Percentiles rank a stretch among this genome's conserved stretches.
phyloP scores from a whole-genome alignment of 1,284 basidiomycete genomes.

The Cryptococcus floricola region DNA sequence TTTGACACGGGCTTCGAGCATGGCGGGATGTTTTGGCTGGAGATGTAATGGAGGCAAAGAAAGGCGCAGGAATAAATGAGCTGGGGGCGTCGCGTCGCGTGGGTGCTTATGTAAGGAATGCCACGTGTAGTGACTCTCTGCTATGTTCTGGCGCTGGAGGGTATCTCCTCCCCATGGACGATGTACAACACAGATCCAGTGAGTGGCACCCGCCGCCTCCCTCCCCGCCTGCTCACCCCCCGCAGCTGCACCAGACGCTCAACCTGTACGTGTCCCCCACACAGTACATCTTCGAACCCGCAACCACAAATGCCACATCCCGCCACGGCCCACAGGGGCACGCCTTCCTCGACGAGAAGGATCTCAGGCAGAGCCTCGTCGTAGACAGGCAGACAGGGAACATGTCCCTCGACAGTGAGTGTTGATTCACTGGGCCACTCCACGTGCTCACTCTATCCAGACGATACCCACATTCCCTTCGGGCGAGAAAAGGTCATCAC shows the following conservation, averaged over 20 bases:
- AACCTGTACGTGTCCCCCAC: constrained; percentile 49
- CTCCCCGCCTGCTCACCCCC: neutral
- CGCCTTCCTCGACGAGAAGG: constrained; percentile 38
- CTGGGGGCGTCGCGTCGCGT: constrained; percentile 5
- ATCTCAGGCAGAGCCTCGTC: constrained; percentile 46
- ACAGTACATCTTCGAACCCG: constrained; percentile 48
- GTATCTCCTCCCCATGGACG: neutral
- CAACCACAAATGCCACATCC: constrained; percentile 20
- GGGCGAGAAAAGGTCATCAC: constrained; percentile 51
- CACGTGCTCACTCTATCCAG: too few species aligned
- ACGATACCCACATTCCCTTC: constrained; percentile 36
- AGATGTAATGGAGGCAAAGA: neutral
- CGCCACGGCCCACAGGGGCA: constrained; percentile 13
- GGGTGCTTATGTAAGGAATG: neutral
- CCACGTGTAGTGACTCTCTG: neutral
- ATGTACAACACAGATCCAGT: constrained; percentile 11
- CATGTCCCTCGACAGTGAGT: constrained; percentile 49
- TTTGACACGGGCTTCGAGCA: constrained; percentile 85
- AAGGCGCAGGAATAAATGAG: neutral
- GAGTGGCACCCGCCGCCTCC: neutral
- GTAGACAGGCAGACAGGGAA: constrained; percentile 47
- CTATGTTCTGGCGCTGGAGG: neutral
- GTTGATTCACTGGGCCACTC: too few species aligned
- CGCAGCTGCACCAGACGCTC: constrained; percentile 47
- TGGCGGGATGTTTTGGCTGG: constrained; percentile 44